Percentiles rank a stretch among this genome's conserved stretches.
Evolutionary conservation across 148 eudicot genomes (phyloP).

Genomic region (Polygonum aviculare): DNA sequence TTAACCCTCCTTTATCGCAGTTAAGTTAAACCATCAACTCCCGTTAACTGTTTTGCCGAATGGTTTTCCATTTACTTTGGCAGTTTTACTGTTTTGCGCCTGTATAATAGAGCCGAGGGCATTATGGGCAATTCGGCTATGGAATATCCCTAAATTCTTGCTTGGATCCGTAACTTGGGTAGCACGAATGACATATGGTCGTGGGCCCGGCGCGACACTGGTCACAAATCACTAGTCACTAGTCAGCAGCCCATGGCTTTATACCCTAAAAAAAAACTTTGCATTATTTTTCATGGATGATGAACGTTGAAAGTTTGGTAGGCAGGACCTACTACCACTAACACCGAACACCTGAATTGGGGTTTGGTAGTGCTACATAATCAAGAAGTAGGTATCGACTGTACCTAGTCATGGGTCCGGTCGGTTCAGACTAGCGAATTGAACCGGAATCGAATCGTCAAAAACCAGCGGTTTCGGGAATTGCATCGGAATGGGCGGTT

Average conservation of each 20-base stretch:
- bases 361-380: not conserved
- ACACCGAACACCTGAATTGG: not conserved
- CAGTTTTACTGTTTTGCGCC: not conserved
- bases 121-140: not conserved
- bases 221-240: not conserved
- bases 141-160: not conserved
- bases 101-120: not conserved
- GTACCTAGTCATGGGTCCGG: too few relatives aligned
- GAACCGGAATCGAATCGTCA: too few relatives aligned
- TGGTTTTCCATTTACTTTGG: not conserved
- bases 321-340: not conserved
- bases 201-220: not conserved
- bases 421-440: too few relatives aligned
- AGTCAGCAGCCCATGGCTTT: not conserved
- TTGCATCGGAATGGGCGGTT: too few relatives aligned
- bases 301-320: slow-evolving; percentile 2
- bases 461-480: too few relatives aligned
- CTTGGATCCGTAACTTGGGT: slow-evolving; percentile 2
- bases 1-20: not conserved
- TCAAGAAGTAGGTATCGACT: too few relatives aligned
- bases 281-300: not conserved
- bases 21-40: not conserved
- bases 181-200: not conserved
- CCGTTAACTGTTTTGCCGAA: not conserved
- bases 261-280: not conserved